Evolutionary conservation across 345 rosid genomes (phyloP), one percentile per base, ranked within the genome.

Genomic region (Eutrema yunnanense): DNA sequence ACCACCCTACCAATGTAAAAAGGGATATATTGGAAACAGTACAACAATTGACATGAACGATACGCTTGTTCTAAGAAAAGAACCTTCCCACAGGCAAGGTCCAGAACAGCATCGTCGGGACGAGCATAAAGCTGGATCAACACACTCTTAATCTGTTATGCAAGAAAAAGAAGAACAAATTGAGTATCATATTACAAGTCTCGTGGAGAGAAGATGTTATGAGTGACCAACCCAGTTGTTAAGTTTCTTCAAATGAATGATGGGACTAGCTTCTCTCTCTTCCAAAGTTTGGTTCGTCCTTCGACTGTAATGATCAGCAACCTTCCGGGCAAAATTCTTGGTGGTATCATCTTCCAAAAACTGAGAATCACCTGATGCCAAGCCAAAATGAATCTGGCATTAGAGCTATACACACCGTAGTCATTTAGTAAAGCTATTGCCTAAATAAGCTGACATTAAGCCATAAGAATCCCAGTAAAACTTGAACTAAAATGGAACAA

Each of bases 261-360:
- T 92, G 29, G 98, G 99, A 84, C 96, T 95, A 11, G 97, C 96
- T 88, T 95, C 99, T 78, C 98, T 82, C 81, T 95, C 96, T 83
- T 92, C 99, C 67, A 95, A 75, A 46, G 97, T 92, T 80, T 92
- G 96, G 78, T 95, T 95, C 2, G 96, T 92, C 83, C 99, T 86
- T n/a, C 96, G 77, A 82, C 96, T 95, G 79, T 95, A 92, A 80
- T 95, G 99, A 56, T 90, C 93, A 56, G 99, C 97, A 13, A 95
- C 98, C 78, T 84, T 87, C 60, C 84, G 66, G 6, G 96, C 96
- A 77, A 82, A 79, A 44, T 78, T 67, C 82, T 80, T 89, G 0
- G 92, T 87, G 75, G 76, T 79, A 27, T 86, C 96, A 70, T 89
- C 92, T 46, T 89, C 92, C 44, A 81, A 62, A 81, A 82, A 85